Evolutionary conservation across 148 eudicot species (phyloP).

Genomic region (Polygonum maritimum): DNA sequence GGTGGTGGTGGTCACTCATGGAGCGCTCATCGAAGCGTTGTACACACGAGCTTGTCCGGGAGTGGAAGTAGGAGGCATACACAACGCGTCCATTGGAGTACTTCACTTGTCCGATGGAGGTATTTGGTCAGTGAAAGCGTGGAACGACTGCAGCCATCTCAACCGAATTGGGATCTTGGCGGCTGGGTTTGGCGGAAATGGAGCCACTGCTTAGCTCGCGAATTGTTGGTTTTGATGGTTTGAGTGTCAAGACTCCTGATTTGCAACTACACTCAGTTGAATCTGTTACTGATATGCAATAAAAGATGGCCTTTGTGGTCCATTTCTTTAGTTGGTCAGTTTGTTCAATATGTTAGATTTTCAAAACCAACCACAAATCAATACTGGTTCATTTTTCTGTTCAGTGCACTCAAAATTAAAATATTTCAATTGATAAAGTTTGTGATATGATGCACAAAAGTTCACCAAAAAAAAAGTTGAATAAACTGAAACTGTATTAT

Average conservation of each 20-base stretch:
- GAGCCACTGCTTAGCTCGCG: constrained; percentile 45
- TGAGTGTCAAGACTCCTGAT: not conserved
- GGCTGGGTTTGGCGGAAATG: constrained; percentile 78
- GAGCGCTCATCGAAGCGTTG: constrained; percentile 63
- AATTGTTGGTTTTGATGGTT: not conserved
- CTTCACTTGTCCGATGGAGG: constrained; percentile 47
- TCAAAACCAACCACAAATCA: too few relatives aligned
- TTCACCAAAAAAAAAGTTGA: too few relatives aligned
- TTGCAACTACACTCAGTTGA: not conserved
- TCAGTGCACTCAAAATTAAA: too few relatives aligned
- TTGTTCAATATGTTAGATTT: not conserved
- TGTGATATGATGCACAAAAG: too few relatives aligned
- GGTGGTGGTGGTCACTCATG: constrained; percentile 72
- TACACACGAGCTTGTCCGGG: constrained; percentile 39
- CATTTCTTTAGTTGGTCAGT: too few relatives aligned
- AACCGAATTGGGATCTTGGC: constrained; percentile 36
- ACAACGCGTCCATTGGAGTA: constrained; percentile 60
- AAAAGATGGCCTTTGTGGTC: not conserved
- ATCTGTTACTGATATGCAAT: not conserved
- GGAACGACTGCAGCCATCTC: constrained; percentile 81
- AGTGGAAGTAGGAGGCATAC: constrained; percentile 33
- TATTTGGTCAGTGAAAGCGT: constrained; percentile 53
- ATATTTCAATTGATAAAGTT: too few relatives aligned
- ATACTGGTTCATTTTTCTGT: too few relatives aligned
- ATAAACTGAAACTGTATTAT: too few relatives aligned